Evolutionary conservation across 176 grass and related monocot genomes (phyloP).

Genomic region (Oryza meridionalis): DNA sequence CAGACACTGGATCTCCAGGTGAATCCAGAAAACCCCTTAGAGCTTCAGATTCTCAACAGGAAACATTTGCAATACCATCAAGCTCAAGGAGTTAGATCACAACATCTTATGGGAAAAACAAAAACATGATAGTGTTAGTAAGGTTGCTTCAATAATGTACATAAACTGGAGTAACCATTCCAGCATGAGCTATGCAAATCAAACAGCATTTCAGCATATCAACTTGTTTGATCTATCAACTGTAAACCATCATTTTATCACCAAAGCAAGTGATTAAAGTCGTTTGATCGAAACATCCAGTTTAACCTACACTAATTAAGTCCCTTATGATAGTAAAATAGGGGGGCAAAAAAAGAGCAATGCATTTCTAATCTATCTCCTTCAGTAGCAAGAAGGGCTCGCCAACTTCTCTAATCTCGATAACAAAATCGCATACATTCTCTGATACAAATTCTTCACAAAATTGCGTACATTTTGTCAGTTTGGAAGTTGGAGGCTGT

Average conservation of each 20-base stretch:
- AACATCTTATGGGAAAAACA: background rate
- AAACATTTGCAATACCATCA: background rate
- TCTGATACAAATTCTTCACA: background rate
- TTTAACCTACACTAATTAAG: background rate
- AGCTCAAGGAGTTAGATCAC: background rate
- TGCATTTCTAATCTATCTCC: background rate
- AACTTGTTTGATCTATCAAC: background rate
- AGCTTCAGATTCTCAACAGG: background rate
- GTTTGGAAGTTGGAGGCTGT: background rate
- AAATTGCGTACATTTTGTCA: background rate
- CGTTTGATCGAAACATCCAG: background rate
- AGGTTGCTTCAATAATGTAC: background rate
- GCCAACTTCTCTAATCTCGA: background rate
- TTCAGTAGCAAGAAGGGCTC: background rate
- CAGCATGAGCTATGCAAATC: background rate
- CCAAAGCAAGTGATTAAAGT: background rate
- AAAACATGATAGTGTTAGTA: background rate
- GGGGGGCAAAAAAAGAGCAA: background rate
- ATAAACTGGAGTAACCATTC: background rate
- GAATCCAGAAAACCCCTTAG: slow-evolving; percentile 6
- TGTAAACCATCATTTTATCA: slow-evolving; percentile 4
- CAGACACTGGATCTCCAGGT: background rate
- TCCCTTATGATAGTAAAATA: background rate
- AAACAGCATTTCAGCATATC: background rate
- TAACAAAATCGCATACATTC: background rate